A percentile compares a stretch with the other conserved stretches of the same genome.
Evolutionary conservation across 2,329 filamentous ascomycete genomes (phyloP).

Genomic region (Amauroascus niger): DNA sequence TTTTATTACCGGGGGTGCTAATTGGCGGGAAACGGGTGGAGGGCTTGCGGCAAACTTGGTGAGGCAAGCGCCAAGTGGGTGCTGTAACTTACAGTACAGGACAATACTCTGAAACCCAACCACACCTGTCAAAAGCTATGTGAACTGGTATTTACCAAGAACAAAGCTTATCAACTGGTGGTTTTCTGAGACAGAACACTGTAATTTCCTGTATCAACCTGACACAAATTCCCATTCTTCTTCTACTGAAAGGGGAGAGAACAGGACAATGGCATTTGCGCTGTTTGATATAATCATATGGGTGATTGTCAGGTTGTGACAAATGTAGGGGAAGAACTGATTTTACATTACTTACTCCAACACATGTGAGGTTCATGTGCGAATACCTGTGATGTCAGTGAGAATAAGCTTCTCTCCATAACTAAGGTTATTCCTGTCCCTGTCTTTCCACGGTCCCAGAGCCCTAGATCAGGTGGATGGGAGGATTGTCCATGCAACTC

Average conservation of each 20-base stretch:
- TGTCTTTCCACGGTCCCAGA: conserved; percentile 1
- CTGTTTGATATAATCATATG: not conserved
- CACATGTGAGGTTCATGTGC: not conserved
- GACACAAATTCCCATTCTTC: not conserved
- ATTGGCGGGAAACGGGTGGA: not conserved
- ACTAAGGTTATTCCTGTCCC: conserved; percentile 10
- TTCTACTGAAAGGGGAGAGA: not conserved
- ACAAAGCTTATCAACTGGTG: not conserved
- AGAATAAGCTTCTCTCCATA: conserved; percentile 4
- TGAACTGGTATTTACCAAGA: not conserved
- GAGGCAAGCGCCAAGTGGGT: conserved; percentile 3
- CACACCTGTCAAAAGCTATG: not conserved
- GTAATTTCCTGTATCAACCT: conserved; percentile 3
- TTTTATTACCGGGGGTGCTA: not conserved
- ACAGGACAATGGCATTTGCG: not conserved
- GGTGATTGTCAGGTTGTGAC: too few species aligned
- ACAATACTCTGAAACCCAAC: not conserved
- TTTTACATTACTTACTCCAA: too few species aligned
- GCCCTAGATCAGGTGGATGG: too few species aligned
- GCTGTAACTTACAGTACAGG: too few species aligned
- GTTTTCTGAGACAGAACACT: not conserved
- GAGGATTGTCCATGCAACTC: too few species aligned
- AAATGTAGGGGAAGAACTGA: too few species aligned
- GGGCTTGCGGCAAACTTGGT: not conserved
- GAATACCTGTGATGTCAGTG: conserved; percentile 10